phyloP scores from a whole-genome alignment of 2,329 filamentous ascomycete species.

The Tolypocladium album region DNA sequence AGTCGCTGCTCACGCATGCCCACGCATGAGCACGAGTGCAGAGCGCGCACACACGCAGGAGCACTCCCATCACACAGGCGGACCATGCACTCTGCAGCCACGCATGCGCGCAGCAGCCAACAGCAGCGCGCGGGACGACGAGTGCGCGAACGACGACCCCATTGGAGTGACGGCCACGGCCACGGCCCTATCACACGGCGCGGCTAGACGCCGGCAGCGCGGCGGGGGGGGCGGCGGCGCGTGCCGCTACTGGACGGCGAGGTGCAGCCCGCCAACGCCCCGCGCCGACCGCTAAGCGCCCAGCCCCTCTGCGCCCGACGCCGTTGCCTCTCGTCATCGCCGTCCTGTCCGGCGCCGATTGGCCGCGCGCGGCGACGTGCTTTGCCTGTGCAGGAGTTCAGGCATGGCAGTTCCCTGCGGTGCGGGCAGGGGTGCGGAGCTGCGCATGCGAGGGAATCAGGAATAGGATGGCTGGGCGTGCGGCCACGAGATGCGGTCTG shows the following conservation, averaged over 20 bases:
- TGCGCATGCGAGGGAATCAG: background rate
- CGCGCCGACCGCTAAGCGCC: background rate
- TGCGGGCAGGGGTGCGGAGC: background rate
- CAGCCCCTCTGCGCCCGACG: background rate
- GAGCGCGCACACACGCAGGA: background rate
- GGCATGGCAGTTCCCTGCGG: background rate
- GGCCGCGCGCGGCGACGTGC: background rate
- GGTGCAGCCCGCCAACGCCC: background rate
- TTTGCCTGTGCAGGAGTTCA: background rate
- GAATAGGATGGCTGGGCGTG: background rate
- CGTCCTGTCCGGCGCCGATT: background rate
- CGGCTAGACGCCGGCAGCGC: conserved; percentile 11
- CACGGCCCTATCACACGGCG: conserved; percentile 10
- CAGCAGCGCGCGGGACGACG: background rate
- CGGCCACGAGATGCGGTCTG: background rate
- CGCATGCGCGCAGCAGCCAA: background rate
- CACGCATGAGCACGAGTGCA: background rate
- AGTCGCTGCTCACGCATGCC: background rate
- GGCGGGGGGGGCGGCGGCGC: background rate
- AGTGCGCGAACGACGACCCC: background rate
- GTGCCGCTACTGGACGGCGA: conserved; percentile 1
- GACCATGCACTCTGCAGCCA: background rate
- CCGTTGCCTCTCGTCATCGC: background rate
- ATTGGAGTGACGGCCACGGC: background rate
- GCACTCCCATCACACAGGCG: background rate